Evolutionary conservation across 768 basidiomycete species (phyloP).

Genomic region (Leccinum fibrillosum): DNA sequence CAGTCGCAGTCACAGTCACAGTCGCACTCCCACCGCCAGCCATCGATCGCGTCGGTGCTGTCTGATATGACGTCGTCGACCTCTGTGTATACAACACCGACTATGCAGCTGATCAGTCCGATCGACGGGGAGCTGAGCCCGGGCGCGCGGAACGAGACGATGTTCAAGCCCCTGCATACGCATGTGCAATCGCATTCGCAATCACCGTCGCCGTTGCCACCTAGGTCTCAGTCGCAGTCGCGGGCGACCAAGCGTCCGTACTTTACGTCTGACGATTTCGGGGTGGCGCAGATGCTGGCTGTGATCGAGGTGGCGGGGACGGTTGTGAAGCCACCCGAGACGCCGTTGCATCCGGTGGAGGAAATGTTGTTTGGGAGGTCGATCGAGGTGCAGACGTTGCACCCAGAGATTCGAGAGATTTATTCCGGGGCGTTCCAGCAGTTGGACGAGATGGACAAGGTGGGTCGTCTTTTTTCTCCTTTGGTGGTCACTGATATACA

Average conservation of each 20-base stretch:
- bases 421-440: too few species aligned
- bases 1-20: too few species aligned
- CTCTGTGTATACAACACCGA: too few species aligned
- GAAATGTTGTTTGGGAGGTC: slow-evolving; percentile 69
- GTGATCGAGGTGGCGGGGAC: slow-evolving; percentile 69
- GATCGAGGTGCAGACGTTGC: slow-evolving; percentile 39
- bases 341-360: slow-evolving; percentile 61
- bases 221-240: neutral
- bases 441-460: too few species aligned
- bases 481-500: neutral
- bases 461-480: too few species aligned
- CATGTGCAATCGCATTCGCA: neutral
- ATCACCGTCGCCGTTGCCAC: neutral
- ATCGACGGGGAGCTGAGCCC: too few species aligned
- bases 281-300: slow-evolving; percentile 81
- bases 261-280: slow-evolving; percentile 80
- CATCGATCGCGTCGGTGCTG: slow-evolving; percentile 73
- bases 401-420: too few species aligned
- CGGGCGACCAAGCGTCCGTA: slow-evolving; percentile 40
- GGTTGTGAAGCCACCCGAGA: slow-evolving; percentile 32
- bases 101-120: too few species aligned
- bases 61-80: slow-evolving; percentile 39
- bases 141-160: slow-evolving; percentile 3
- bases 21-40: slow-evolving; percentile 37
- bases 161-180: slow-evolving; percentile 26